Conservation (phyloP, 805 yeast genomes). For the Starmerella geochares region DNA sequence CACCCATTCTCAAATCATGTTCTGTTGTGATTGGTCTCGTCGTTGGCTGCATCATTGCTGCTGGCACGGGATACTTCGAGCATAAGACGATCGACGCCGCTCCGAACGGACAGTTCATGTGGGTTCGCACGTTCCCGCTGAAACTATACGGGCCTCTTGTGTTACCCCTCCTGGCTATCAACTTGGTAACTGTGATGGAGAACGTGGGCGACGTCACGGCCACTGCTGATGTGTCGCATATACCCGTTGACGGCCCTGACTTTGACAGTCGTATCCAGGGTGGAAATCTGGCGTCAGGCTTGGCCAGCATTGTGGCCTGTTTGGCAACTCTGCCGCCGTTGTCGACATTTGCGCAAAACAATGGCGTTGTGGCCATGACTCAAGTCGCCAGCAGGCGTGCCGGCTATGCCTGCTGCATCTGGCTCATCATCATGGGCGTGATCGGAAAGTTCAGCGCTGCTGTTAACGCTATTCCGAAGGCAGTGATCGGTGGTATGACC, state of each 20-base stretch:
- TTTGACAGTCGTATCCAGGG: conserved; percentile 87
- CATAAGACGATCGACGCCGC: conserved; percentile 51
- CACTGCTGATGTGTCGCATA: conserved; percentile 79
- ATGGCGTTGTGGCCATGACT: conserved; percentile 86
- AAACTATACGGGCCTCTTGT: conserved; percentile 76
- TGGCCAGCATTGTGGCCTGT: conserved; percentile 67
- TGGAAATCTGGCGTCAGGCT: conserved; percentile 81
- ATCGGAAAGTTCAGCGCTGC: conserved; percentile 84
- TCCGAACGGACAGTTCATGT: conserved; percentile 72
- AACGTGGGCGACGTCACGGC: conserved; percentile 93
- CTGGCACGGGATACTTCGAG: conserved; percentile 76
- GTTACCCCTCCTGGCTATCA: conserved; percentile 74
- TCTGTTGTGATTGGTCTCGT: conserved; percentile 78
- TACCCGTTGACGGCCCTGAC: conserved; percentile 68
- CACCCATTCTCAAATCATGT: conserved; percentile 91
- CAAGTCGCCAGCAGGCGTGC: conserved; percentile 79
- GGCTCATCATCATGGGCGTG: conserved; percentile 74
- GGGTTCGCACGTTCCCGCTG: conserved; percentile 78
- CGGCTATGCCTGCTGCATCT: conserved; percentile 74
- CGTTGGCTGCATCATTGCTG: conserved; percentile 85
- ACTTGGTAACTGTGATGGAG: conserved; percentile 77
- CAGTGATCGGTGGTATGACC: conserved; percentile 84
- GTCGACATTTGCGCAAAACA: conserved; percentile 89
- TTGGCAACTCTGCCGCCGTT: conserved; percentile 78
- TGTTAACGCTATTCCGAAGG: conserved; percentile 64